Evolutionary conservation across 768 basidiomycete species (phyloP).

Genomic region (Boletus insuetus): DNA sequence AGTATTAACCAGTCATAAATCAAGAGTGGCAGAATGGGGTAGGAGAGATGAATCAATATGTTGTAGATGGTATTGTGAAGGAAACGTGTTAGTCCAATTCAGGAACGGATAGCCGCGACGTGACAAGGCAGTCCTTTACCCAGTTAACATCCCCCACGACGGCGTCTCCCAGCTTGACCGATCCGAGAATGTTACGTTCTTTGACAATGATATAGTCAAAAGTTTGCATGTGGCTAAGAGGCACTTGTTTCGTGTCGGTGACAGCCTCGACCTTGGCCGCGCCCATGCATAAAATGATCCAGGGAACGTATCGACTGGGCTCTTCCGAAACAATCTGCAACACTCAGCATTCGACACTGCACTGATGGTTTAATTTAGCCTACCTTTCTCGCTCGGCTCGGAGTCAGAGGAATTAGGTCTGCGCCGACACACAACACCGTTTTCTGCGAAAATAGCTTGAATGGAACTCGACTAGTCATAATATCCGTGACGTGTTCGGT

Average conservation of each 20-base stretch:
- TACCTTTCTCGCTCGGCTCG: conserved; percentile 25
- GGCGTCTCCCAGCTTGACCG: conserved; percentile 28
- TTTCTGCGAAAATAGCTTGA: conserved; percentile 54
- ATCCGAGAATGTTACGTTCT: conserved; percentile 32
- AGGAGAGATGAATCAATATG: conserved; percentile 1
- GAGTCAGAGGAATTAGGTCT: conserved; percentile 49
- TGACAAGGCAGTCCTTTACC: conserved; percentile 77
- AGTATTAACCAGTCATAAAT: background rate
- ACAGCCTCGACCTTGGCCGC: conserved; percentile 69
- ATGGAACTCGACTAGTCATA: conserved; percentile 52
- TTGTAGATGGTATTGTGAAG: background rate
- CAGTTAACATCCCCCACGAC: conserved; percentile 57
- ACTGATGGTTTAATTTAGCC: background rate
- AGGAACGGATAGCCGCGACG: conserved; percentile 48
- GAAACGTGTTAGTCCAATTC: conserved; percentile 6
- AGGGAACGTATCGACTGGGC: conserved; percentile 48
- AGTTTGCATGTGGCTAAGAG: conserved; percentile 20
- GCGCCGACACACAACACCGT: conserved; percentile 59
- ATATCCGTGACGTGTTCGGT: conserved; percentile 56
- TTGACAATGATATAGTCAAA: conserved; percentile 68
- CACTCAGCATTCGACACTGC: background rate
- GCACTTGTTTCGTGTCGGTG: conserved; percentile 37
- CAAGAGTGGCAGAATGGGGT: background rate
- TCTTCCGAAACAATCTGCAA: conserved; percentile 29
- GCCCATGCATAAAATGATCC: conserved; percentile 77